Conservation (phyloP, 768 basidiomycete genomes). For the Gymnopilus dilepis region DNA sequence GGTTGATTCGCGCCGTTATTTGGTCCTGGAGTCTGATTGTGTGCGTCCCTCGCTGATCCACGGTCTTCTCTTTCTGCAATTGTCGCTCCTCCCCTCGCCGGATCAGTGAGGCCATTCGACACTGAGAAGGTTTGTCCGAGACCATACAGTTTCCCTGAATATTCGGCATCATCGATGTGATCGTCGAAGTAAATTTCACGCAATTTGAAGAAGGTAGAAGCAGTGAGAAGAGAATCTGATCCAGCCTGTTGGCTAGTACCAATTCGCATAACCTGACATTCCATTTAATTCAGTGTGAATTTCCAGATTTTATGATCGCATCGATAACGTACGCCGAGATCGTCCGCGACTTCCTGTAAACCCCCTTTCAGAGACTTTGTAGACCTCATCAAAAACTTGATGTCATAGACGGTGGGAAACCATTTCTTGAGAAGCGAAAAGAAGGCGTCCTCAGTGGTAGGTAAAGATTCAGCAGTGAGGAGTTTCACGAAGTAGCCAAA, state of each 20-base stretch:
- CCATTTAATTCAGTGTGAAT: conserved; percentile 3
- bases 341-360: conserved; percentile 94
- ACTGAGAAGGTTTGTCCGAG: conserved; percentile 79
- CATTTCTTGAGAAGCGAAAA: conserved; percentile 86
- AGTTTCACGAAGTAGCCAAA: conserved; percentile 99
- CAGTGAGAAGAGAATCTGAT: conserved; percentile 94
- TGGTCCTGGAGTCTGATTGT: conserved; percentile 62
- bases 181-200: conserved; percentile 91
- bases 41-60: conserved; percentile 51
- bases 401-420: conserved; percentile 97
- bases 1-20: conserved; percentile 38
- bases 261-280: conserved; percentile 80
- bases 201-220: conserved; percentile 96
- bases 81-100: conserved; percentile 74
- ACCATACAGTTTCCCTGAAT: conserved; percentile 83
- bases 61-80: conserved; percentile 83
- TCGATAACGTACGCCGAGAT: conserved; percentile 75
- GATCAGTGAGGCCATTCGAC: conserved; percentile 69
- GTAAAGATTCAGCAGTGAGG: conserved; percentile 83
- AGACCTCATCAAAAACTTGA: conserved; percentile 94
- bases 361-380: conserved; percentile 88
- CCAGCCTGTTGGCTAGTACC: conserved; percentile 95
- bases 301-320: not conserved
- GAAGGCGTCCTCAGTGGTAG: conserved; percentile 88
- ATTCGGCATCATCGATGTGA: conserved; percentile 82